Conservation (phyloP, 2,329 filamentous ascomycete genomes). For the Tolypocladium tundrense region DNA sequence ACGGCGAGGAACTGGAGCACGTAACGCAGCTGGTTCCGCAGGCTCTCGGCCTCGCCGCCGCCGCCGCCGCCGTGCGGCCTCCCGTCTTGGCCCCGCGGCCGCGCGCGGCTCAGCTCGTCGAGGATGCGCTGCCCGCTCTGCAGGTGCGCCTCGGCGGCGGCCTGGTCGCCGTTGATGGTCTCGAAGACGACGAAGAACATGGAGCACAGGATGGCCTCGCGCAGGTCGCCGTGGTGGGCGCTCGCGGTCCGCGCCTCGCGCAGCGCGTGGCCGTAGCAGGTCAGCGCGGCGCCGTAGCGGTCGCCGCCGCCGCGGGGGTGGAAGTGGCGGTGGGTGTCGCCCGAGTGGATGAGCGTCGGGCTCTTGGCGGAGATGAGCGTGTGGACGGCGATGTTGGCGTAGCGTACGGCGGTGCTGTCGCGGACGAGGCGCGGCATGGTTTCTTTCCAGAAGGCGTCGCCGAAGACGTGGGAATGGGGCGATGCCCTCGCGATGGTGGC, state of each 20-base stretch:
- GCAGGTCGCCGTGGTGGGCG: conserved; percentile 8
- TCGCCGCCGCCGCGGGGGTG: background rate
- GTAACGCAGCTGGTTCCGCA: conserved; percentile 9
- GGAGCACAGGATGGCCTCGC: conserved; percentile 22
- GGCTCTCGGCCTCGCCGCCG: background rate
- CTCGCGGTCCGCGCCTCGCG: conserved; percentile 14
- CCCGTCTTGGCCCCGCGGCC: background rate
- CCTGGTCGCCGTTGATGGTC: conserved; percentile 23
- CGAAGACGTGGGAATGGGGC: conserved; percentile 12
- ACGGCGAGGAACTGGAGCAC: conserved; percentile 10
- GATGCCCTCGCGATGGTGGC: background rate
- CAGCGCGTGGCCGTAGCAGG: conserved; percentile 22
- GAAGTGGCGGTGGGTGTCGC: background rate
- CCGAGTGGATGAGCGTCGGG: conserved; percentile 4
- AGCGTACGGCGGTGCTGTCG: conserved; percentile 21
- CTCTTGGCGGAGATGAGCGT: conserved; percentile 18
- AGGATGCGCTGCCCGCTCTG: conserved; percentile 25
- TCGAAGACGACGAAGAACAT: conserved; percentile 28
- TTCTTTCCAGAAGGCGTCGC: conserved; percentile 22
- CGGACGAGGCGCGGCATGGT: conserved; percentile 23
- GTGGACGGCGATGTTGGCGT: conserved; percentile 26
- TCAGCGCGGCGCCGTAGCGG: conserved; percentile 20
- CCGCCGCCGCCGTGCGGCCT: background rate
- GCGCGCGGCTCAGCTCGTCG: conserved; percentile 16
- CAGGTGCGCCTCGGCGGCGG: conserved; percentile 23